Evolutionary conservation across 2,329 filamentous ascomycete genomes (phyloP).

Genomic region (Fusarium abutilonis): DNA sequence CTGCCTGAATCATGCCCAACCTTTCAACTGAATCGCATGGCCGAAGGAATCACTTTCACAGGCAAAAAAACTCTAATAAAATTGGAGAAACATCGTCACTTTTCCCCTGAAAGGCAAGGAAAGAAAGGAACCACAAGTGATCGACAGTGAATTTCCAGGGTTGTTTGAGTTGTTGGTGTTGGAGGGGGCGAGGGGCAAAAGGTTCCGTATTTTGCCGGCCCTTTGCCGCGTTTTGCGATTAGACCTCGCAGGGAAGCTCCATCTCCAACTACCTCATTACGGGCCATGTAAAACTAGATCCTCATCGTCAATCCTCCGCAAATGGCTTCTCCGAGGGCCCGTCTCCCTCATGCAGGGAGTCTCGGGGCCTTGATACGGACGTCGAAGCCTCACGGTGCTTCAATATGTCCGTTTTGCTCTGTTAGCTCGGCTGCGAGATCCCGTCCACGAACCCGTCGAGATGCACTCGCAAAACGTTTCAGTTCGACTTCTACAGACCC

Average conservation of each 20-base stretch:
- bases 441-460: slow-evolving; percentile 39
- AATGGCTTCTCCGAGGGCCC: slow-evolving; percentile 48
- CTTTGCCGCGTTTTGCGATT: slow-evolving; percentile 37
- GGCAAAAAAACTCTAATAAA: slow-evolving; percentile 20
- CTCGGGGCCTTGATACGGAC: slow-evolving; percentile 42
- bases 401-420: slow-evolving; percentile 50
- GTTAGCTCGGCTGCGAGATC: slow-evolving; percentile 35
- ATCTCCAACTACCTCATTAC: slow-evolving; percentile 9
- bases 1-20: neutral
- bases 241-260: slow-evolving; percentile 36
- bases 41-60: slow-evolving; percentile 25
- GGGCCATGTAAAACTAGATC: neutral
- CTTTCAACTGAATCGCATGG: slow-evolving; percentile 17
- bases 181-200: neutral
- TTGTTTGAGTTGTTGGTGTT: slow-evolving; percentile 2
- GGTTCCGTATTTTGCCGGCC: slow-evolving; percentile 45
- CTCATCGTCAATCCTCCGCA: slow-evolving; percentile 36
- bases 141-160: slow-evolving; percentile 1
- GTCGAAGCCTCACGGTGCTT: slow-evolving; percentile 21
- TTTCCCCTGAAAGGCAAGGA: slow-evolving; percentile 14
- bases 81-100: slow-evolving; percentile 28
- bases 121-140: slow-evolving; percentile 20
- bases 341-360: slow-evolving; percentile 45
- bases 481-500: slow-evolving; percentile 43
- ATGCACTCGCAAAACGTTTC: slow-evolving; percentile 43